Conservation (phyloP, 2,329 filamentous ascomycete genomes). For the Alternaria arbusti region DNA sequence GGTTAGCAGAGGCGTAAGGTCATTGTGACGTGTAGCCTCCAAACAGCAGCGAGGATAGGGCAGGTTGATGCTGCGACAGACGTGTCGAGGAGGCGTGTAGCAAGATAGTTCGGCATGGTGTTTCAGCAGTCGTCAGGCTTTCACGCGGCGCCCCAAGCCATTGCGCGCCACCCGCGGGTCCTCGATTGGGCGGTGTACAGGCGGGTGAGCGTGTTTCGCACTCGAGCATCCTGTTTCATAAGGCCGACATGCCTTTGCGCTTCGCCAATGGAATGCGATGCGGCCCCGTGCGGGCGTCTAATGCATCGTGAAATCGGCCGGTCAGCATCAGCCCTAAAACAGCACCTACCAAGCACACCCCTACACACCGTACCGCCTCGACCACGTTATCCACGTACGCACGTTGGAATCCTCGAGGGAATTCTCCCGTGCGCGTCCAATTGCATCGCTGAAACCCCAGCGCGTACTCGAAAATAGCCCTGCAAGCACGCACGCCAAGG, state of each 20-base stretch:
- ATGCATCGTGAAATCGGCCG: constrained; percentile 19
- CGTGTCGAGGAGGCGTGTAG: constrained; percentile 15
- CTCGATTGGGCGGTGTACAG: constrained; percentile 15
- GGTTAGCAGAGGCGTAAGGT: not conserved
- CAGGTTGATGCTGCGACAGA: constrained; percentile 17
- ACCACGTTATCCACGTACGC: constrained; percentile 4
- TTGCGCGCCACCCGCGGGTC: not conserved
- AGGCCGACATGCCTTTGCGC: constrained; percentile 5
- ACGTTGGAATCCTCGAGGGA: not conserved
- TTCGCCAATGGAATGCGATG: constrained; percentile 25
- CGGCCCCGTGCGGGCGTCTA: not conserved
- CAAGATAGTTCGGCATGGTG: constrained; percentile 13
- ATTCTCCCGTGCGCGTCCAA: constrained; percentile 4
- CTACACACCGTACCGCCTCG: constrained; percentile 1
- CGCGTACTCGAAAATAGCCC: constrained; percentile 15
- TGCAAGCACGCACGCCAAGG: constrained; percentile 15
- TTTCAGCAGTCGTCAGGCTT: constrained; percentile 20
- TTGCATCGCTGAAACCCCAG: constrained; percentile 10
- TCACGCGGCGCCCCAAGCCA: not conserved
- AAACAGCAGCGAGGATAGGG: constrained; percentile 7
- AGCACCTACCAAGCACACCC: constrained; percentile 6
- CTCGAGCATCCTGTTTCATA: constrained; percentile 7
- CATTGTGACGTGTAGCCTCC: not conserved
- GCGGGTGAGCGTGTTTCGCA: constrained; percentile 30
- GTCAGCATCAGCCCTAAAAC: constrained; percentile 27